Evolutionary conservation across 257 asterid genomes (phyloP), one percentile per base, ranked within the genome.

Genomic region (Ocimum tenuiflorum): DNA sequence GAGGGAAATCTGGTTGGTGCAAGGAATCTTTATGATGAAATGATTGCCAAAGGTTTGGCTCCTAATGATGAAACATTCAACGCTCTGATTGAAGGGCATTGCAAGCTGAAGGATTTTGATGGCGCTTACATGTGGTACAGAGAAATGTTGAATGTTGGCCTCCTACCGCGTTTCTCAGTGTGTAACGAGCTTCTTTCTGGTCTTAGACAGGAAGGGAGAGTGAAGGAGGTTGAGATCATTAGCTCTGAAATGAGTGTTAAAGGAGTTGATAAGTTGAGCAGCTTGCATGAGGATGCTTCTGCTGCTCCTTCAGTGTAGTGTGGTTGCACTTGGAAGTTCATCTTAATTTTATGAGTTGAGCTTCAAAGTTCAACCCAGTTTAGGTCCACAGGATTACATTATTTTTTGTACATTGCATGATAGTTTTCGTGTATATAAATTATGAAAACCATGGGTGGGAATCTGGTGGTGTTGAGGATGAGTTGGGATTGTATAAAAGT

Each of bases 111-210:
- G 77, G 95, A 84, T 69, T 73, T 81, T 63, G 62, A 65, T 0
- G 83, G 83, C 29, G 97, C 91, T 47, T 81, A 77, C 50, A 18
- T 24, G 20, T 86, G 97, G 89, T 91, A 88, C 45, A 80, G 71
- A 61, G 77, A 84, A 76, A 90, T 88, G 96, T 38, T 75, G 69
- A 82, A 74, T 41, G 57, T 22, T 11, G 84, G 82, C 39, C 70
- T 83, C 69, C 74, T 81, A 19, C 97, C 95, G 1, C 33, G 59
- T 45, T 47, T 62, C 5, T 57, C 79, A 15, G 68, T 79, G 29
- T 83, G 86, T 68, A 63, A 74, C 2, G 81, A 70, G 68, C 86
- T 89, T 24, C 15, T 79, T 67, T 76, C 81, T 31, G 89, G 91
- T 45, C 88, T 89, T 63, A 82, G 77, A 66, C 82, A 73, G 45